Percentiles rank a stretch among this genome's conserved stretches.
phyloP scores from a whole-genome alignment of 192 early-diverging fungal species.

The Diversispora eburnea region DNA sequence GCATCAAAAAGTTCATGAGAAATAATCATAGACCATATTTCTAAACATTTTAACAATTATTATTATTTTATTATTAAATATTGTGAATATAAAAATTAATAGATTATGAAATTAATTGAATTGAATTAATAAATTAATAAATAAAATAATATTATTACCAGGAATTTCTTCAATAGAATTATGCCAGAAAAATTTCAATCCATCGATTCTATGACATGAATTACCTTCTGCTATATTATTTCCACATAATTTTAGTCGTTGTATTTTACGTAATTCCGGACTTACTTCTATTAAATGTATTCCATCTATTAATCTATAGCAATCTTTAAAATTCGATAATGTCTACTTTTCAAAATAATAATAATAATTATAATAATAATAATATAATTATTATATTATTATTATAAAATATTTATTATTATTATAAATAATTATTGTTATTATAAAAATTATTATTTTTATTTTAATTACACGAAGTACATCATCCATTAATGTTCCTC shows the following conservation, averaged over 20 bases:
- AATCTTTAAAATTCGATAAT: conserved; percentile 62
- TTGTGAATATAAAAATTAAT: neutral
- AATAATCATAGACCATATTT: conserved; percentile 65
- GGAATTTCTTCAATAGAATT: conserved; percentile 62
- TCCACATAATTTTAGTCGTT: conserved; percentile 51
- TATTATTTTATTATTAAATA: neutral
- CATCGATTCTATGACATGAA: conserved; percentile 33
- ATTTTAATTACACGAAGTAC: conserved; percentile 64
- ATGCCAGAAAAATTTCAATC: conserved; percentile 62
- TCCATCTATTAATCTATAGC: conserved; percentile 54
- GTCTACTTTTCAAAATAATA: conserved; percentile 40
- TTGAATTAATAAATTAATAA: neutral
- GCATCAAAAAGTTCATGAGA: conserved; percentile 99
- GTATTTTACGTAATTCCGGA: conserved; percentile 65
- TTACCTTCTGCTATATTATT: conserved; percentile 29
- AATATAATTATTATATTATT: neutral
- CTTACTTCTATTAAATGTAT: conserved; percentile 87
- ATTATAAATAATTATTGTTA: neutral
- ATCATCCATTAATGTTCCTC: conserved; percentile 92
- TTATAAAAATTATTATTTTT: neutral
- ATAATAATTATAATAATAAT: neutral
- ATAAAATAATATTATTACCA: conserved; percentile 32
- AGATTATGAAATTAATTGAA: neutral
- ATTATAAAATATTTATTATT: neutral
- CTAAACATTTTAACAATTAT: conserved; percentile 26